Evolutionary conservation across 768 basidiomycete species (phyloP), one percentile per base, ranked within the genome.

Genomic region (Mycena albidolilacea): DNA sequence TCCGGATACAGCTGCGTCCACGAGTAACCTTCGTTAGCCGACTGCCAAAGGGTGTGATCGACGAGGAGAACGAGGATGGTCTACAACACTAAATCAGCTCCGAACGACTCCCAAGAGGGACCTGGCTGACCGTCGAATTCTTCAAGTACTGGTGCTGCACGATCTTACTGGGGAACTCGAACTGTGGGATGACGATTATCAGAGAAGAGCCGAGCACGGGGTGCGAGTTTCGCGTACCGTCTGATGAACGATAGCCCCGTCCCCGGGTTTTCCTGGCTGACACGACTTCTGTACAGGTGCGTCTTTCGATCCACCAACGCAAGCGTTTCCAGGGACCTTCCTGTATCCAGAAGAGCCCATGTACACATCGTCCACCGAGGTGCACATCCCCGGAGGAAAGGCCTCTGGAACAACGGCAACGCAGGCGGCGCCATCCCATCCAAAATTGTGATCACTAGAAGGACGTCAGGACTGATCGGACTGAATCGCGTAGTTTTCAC

Each of bases 301-400:
- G 76, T 98, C 97, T 83, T 94, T 94, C 78, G 87, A 84, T 2
- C 94, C 96, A 19, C 86, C 86, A 43, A 86, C 86, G 78, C 97
- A 99, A 0, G 92, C 93, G 78, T 99, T 94, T 0, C 97, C 97
- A 7, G 98, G 97, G 71, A 99, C 95, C 79, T 92, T 90, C 41
- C 97, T 87, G 80, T 91, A 99, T 0, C 97, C 97, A n/a, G 94
- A 95, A 0, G 97, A 98, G 0, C 97, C 97, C 80, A 87, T 78
- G 79, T 96, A 99, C 6, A 78, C 90, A 72, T 93, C 86, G 10
- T 88, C 85, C 0, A 88, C 82, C 52, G 84, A 85, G 7, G 81
- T 79, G 77, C 96, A 97, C 2, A 92, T 86, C 5, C 90, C 93
- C 4, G 91, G 87, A 0, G 96, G 95, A 57, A 98, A 92, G 6